Base-by-base conservation (phyloP, 202 grass and related monocot species). In the Miscanthus sacchariflorus region DNA sequence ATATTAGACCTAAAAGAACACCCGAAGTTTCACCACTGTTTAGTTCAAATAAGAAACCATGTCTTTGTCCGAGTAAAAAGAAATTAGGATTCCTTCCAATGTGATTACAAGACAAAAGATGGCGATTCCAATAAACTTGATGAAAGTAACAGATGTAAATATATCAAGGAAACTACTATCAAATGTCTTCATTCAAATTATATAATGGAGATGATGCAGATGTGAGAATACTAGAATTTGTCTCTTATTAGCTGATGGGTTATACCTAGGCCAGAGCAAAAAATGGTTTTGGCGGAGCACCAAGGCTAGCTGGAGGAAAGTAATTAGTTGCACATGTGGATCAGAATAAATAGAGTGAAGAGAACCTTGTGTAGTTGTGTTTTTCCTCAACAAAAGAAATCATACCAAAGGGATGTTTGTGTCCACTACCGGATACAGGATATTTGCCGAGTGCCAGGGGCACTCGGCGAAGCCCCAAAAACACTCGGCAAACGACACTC, bases 91-190 rank as follows among this genome's bases (percentile, higher is more conserved):
- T 39, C 43, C 43, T 45, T 45, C 44, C 9, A 45, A 45, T 45
- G 12, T 45, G 44, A 45, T 45, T 48, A 28, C 24, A 58, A 18
- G 49, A 36, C 5, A 36, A 43, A 43, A 14, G 35, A 79, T 61
- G 5, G 9, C 5, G 13, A 78, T 19, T 7, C 21, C 21, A 39
- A 43, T 12, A 35, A 35, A 50, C 25, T 21, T 7, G 43, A 68
- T 48, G 63, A 69, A 69, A 49, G 3, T 2, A 68, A 70, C 44
- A 13, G 5, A 68, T 52, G 79, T 27, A 81, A 70, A 81, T 52
- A 52, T 81, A 13, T 13, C 66, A 70, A 82, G 66, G 44, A 70
- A 52, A 12, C 14, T 70, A 12, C 46, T 33, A 1, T 80, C 5
- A 54, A 52, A 27, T n/a, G 66, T 9, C 54, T n/a, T 59, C 54